Evolutionary conservation across 2,329 filamentous ascomycete species (phyloP), one percentile per base, ranked within the genome.

Genomic region (Xylariomycetidae sp.): DNA sequence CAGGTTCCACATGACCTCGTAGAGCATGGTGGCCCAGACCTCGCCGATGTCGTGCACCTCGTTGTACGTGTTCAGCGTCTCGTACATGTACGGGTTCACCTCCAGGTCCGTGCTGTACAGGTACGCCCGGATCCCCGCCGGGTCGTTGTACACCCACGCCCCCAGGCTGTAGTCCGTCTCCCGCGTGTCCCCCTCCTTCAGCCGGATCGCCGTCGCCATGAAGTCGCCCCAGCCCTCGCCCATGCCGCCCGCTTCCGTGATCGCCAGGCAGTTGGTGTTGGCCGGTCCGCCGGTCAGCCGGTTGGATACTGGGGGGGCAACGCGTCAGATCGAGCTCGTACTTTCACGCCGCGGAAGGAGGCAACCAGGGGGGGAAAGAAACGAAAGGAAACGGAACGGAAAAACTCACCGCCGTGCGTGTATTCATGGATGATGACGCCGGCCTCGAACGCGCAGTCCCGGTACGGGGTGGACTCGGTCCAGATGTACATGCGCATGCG

Each of bases 401-500:
- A 23, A 16, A 8, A 47, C 61, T 56, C 46, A 64, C 61, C 17
- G 37, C 67, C 68, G 54, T 75, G 71, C 1, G 65, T 72, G 48
- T 68, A 75, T 49, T 76, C 72, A 58, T 79, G 76, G 39, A 79
- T 69, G 15, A 80, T 63, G 13, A 79, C 71, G 36, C 72, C 70
- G 5, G 71, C 67, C 29, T 79, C 74, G 42, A 79, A 78, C n/a
- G 64, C 56, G 37, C 65, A 67, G 52, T 79, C 74, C 6, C 73
- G 63, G 34, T 60, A 49, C 0, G 70, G 70, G 0, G 53, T 65
- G 6, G 67, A 62, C 8, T 46, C 43, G 7, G 60, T 67, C 70
- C 71, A 79, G 29, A 78, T 53, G 48, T 68, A 76, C 73, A 78
- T 77, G 15, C 68, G 53, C 74, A 79, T 78, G 19, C 71, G 64